Evolutionary conservation across 352 stramenopile genomes (phyloP).

Genomic region (Pythium plurisporium): DNA sequence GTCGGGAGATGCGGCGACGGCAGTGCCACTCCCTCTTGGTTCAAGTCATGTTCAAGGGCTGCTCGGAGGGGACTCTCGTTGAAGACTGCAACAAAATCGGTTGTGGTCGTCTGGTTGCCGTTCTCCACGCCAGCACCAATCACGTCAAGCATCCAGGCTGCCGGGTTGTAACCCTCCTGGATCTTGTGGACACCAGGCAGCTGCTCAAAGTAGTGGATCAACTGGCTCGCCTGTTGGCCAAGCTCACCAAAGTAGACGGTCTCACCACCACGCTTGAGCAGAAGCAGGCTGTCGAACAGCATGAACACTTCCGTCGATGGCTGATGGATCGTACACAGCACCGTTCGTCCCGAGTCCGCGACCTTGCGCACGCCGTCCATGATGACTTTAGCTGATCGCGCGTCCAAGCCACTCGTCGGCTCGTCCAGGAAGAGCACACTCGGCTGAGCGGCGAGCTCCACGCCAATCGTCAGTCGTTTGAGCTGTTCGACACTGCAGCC

Average conservation of each 20-base stretch:
- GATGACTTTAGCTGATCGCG: slow-evolving; percentile 63
- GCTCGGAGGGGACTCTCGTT: background rate
- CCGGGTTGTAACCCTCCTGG: slow-evolving; percentile 23
- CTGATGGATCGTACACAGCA: background rate
- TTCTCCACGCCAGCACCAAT: slow-evolving; percentile 19
- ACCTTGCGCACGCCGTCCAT: slow-evolving; percentile 55
- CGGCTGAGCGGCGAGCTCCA: slow-evolving; percentile 84
- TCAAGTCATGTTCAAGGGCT: slow-evolving; percentile 4
- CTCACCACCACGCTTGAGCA: background rate
- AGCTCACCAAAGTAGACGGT: background rate
- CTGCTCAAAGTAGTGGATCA: slow-evolving; percentile 9
- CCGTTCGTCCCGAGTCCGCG: slow-evolving; percentile 29
- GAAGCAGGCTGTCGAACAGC: background rate
- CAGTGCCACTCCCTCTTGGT: too few relatives aligned
- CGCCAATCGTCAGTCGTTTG: slow-evolving; percentile 68
- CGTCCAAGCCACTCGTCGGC: slow-evolving; percentile 81
- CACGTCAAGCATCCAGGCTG: slow-evolving; percentile 39
- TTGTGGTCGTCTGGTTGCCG: background rate
- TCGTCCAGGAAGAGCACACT: slow-evolving; percentile 84
- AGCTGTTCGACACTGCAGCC: slow-evolving; percentile 34
- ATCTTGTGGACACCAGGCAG: background rate
- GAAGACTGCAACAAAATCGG: slow-evolving; percentile 15
- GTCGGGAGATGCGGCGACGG: background rate
- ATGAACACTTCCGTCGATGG: background rate
- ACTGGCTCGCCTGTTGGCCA: background rate